Conservation (phyloP, 2,329 filamentous ascomycete genomes). For the Calonectria naviculata region DNA sequence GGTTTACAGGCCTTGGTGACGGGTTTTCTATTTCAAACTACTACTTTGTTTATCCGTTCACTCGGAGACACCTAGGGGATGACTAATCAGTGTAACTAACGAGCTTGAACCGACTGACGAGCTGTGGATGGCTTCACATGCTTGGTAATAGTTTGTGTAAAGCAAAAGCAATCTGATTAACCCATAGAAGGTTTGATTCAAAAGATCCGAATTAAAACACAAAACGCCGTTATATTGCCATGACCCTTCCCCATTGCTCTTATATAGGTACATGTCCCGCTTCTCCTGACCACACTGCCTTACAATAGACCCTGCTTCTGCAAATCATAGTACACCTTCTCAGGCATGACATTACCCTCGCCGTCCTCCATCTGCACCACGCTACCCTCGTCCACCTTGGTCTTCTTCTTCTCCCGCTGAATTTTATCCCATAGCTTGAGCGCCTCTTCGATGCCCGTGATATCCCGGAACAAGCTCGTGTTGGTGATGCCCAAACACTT, state of each 20-base stretch:
- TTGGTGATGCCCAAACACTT: slow-evolving; percentile 95
- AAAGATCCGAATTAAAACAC: neutral
- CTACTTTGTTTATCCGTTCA: slow-evolving; percentile 29
- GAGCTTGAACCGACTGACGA: neutral
- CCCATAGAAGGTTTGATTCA: neutral
- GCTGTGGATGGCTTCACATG: neutral
- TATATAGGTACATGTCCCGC: slow-evolving; percentile 20
- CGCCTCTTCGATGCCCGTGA: slow-evolving; percentile 91
- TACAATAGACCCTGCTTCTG: slow-evolving; percentile 90
- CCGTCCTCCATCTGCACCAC: slow-evolving; percentile 99
- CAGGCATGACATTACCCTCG: slow-evolving; percentile 98
- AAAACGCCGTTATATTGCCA: neutral
- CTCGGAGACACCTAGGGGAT: neutral
- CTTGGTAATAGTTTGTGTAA: neutral
- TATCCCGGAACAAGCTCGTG: slow-evolving; percentile 91
- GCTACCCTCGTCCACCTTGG: slow-evolving; percentile 80
- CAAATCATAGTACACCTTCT: slow-evolving; percentile 97
- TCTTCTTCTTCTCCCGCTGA: slow-evolving; percentile 83
- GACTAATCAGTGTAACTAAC: slow-evolving; percentile 12
- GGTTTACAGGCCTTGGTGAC: neutral
- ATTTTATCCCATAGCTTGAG: slow-evolving; percentile 93
- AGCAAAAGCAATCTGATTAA: neutral
- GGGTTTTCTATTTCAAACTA: neutral
- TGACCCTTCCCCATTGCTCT: slow-evolving; percentile 3
- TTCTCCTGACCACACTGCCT: slow-evolving; percentile 33